Evolutionary conservation across 495 filamentous ascomycete species (phyloP).

Genomic region (Penicillium tannophilum): DNA sequence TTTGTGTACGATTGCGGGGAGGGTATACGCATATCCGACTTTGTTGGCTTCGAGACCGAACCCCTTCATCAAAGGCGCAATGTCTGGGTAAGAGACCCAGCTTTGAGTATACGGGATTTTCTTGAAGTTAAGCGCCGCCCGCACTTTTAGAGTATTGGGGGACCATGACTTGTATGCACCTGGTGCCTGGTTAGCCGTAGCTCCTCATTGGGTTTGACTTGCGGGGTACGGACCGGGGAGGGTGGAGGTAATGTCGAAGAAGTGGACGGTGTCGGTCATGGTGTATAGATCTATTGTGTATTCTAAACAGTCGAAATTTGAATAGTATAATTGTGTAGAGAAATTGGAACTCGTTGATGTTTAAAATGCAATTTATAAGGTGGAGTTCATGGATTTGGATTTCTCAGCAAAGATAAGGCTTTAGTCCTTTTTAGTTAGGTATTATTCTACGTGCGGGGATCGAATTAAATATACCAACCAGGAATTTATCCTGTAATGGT

Average conservation of each 20-base stretch:
- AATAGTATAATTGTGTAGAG: too few species aligned
- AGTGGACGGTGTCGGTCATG: conserved; percentile 38
- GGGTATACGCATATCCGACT: conserved; percentile 32
- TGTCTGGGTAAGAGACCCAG: conserved; percentile 46
- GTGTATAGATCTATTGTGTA: conserved; percentile 1
- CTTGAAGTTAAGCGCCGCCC: conserved; percentile 45
- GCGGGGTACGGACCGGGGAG: conserved; percentile 30
- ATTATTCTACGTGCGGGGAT: neutral
- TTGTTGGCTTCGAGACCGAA: conserved; percentile 30
- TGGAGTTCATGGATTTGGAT: conserved; percentile 3
- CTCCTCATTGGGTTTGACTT: neutral
- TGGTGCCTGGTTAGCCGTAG: conserved; percentile 18
- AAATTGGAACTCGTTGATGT: too few species aligned
- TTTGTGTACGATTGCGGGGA: conserved; percentile 40
- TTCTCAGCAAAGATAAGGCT: conserved; percentile 10
- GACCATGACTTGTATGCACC: conserved; percentile 43
- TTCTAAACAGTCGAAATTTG: neutral
- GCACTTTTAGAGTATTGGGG: conserved; percentile 41
- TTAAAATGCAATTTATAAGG: neutral
- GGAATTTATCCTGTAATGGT: too few species aligned
- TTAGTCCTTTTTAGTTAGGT: neutral
- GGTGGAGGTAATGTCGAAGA: conserved; percentile 41
- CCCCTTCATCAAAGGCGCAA: conserved; percentile 33
- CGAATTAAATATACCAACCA: neutral
- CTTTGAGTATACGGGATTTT: conserved; percentile 43